phyloP scores from a whole-genome alignment of 306 rosid genomes.

The Vigna mungo region DNA sequence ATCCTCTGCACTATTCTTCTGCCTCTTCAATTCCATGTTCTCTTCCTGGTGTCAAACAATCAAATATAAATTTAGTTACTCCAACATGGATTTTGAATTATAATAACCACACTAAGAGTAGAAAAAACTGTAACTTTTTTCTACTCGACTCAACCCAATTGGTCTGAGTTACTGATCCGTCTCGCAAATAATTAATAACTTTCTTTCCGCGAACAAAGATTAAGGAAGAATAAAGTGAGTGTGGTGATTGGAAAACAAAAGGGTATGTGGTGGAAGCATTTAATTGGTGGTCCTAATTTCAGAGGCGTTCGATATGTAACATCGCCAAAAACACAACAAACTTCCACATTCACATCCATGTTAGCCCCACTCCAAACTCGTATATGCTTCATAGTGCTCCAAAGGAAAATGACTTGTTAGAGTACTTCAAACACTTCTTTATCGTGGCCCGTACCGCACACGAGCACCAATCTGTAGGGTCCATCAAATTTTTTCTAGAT shows the following conservation, averaged over 20 bases:
- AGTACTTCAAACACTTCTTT: slow-evolving; percentile 18
- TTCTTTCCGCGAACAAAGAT: background rate
- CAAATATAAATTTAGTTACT: slow-evolving; percentile 11
- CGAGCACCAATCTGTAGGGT: background rate
- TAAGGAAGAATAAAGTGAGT: background rate
- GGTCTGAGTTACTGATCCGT: background rate
- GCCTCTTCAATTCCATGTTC: slow-evolving; percentile 78
- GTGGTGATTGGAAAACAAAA: background rate
- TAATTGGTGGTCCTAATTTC: slow-evolving; percentile 52
- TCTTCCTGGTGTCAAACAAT: slow-evolving; percentile 65
- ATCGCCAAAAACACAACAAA: slow-evolving; percentile 48
- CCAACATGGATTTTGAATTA: background rate
- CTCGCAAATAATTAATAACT: background rate
- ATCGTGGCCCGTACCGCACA: slow-evolving; percentile 9
- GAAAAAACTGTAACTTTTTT: too few species aligned
- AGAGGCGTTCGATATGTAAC: slow-evolving; percentile 45
- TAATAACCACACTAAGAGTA: too few species aligned
- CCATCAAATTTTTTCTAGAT: background rate
- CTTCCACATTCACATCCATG: slow-evolving; percentile 34
- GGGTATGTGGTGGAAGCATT: slow-evolving; percentile 37
- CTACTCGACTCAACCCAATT: too few species aligned
- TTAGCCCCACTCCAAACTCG: slow-evolving; percentile 43
- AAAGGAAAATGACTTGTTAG: slow-evolving; percentile 34
- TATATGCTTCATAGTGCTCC: slow-evolving; percentile 35
- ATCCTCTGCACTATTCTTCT: slow-evolving; percentile 50